Evolutionary conservation across 768 basidiomycete genomes (phyloP).

Genomic region (Mycena kentingensis): DNA sequence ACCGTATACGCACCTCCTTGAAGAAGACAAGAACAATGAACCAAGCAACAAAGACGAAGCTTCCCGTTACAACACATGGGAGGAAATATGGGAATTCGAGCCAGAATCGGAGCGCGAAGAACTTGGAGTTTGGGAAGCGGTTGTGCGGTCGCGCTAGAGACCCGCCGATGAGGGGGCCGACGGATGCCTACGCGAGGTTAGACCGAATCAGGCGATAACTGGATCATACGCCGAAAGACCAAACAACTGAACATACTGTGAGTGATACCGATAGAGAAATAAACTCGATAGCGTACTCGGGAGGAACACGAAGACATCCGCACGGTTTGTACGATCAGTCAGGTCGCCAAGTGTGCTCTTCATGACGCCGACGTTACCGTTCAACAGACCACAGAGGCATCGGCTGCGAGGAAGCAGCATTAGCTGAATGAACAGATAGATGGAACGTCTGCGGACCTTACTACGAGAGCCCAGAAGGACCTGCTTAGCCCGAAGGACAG

Average conservation of each 20-base stretch:
- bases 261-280: conserved; percentile 8
- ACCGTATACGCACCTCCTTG: conserved; percentile 43
- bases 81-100: conserved; percentile 75
- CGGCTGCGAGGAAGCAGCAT: conserved; percentile 48
- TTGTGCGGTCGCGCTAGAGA: conserved; percentile 64
- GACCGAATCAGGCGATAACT: conserved; percentile 33
- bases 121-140: conserved; percentile 50
- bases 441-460: conserved; percentile 46
- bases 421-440: not conserved
- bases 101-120: conserved; percentile 61
- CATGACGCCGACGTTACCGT: conserved; percentile 74
- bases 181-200: conserved; percentile 17
- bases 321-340: conserved; percentile 61
- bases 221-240: conserved; percentile 46
- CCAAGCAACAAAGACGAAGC: conserved; percentile 37
- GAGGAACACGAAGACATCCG: conserved; percentile 36
- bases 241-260: conserved; percentile 43
- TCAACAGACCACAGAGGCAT: conserved; percentile 68
- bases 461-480: conserved; percentile 54
- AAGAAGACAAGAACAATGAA: conserved; percentile 39
- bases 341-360: conserved; percentile 72
- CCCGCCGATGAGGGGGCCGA: conserved; percentile 69
- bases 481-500: conserved; percentile 63
- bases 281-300: conserved; percentile 9
- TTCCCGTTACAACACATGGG: conserved; percentile 52